Conservation (phyloP, 108 stramenopile species). For the Nitzschia sp. region DNA sequence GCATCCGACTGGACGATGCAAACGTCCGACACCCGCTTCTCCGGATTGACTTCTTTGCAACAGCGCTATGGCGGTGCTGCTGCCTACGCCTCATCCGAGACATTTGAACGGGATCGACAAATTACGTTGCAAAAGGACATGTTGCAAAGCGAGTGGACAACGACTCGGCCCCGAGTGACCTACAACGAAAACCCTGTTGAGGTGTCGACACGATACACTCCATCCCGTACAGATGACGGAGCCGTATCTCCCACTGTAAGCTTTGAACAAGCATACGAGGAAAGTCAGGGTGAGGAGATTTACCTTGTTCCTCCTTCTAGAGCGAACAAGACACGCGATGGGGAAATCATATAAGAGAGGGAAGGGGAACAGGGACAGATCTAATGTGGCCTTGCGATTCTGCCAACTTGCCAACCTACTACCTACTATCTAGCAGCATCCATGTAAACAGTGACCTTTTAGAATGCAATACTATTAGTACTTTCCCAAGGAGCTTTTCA, state of each 20-base stretch:
- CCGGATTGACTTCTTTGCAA: neutral
- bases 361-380: too few relatives aligned
- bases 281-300: slow-evolving; percentile 28
- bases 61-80: neutral
- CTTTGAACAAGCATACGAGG: slow-evolving; percentile 14
- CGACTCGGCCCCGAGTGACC: neutral
- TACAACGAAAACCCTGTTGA: too few relatives aligned
- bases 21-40: neutral
- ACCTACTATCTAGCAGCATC: too few relatives aligned
- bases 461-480: too few relatives aligned
- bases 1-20: slow-evolving; percentile 18
- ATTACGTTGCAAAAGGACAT: slow-evolving; percentile 38
- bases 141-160: slow-evolving; percentile 36
- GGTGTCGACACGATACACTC: neutral
- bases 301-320: slow-evolving; percentile 13
- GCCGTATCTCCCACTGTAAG: neutral
- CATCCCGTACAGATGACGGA: neutral
- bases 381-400: too few relatives aligned
- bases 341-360: neutral
- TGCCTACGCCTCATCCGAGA: slow-evolving; percentile 24
- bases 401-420: too few relatives aligned
- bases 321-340: neutral
- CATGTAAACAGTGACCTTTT: too few relatives aligned
- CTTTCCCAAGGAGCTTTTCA: too few relatives aligned
- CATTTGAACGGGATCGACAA: slow-evolving; percentile 36